A percentile compares a stretch with the other conserved stretches of the same genome.
Evolutionary conservation across 441 rosid species (phyloP).

Genomic region (Sinapis alba): DNA sequence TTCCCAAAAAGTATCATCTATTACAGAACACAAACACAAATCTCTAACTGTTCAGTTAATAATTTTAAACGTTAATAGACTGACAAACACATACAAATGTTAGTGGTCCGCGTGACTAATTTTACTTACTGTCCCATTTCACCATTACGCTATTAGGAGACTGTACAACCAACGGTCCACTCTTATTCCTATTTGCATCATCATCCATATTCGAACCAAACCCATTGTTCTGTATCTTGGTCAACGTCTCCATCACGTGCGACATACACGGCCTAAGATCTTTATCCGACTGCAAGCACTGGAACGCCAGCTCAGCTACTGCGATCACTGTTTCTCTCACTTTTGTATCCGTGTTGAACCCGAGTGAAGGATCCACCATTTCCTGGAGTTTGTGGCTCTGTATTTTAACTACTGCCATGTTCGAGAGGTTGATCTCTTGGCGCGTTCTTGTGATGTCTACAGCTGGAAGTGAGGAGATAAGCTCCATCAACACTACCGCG

Average conservation of each 20-base stretch:
- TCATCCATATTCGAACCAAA: constrained; percentile 28
- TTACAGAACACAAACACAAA: constrained; percentile 15
- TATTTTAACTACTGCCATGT: constrained; percentile 76
- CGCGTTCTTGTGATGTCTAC: constrained; percentile 84
- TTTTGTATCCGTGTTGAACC: constrained; percentile 57
- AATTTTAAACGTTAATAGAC: neutral
- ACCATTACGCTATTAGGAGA: constrained; percentile 65
- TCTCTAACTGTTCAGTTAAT: constrained; percentile 24
- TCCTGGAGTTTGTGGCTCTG: constrained; percentile 56
- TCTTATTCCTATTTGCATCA: constrained; percentile 49
- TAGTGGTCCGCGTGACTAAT: constrained; percentile 3
- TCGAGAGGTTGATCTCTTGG: constrained; percentile 79
- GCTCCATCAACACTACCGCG: constrained; percentile 86
- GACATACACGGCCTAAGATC: constrained; percentile 81
- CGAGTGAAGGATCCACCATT: constrained; percentile 67
- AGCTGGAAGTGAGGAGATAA: constrained; percentile 84
- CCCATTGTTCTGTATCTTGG: constrained; percentile 45
- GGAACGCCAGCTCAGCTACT: constrained; percentile 83
- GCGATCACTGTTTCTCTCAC: constrained; percentile 51
- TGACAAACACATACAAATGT: constrained; percentile 26
- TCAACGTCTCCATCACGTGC: constrained; percentile 51
- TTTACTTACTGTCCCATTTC: constrained; percentile 58
- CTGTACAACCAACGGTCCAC: constrained; percentile 12
- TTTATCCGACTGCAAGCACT: constrained; percentile 72
- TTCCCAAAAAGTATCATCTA: constrained; percentile 20